Base-by-base conservation (phyloP, 371 early-diverging fungal species). In the Apophysomyces sp. region DNA sequence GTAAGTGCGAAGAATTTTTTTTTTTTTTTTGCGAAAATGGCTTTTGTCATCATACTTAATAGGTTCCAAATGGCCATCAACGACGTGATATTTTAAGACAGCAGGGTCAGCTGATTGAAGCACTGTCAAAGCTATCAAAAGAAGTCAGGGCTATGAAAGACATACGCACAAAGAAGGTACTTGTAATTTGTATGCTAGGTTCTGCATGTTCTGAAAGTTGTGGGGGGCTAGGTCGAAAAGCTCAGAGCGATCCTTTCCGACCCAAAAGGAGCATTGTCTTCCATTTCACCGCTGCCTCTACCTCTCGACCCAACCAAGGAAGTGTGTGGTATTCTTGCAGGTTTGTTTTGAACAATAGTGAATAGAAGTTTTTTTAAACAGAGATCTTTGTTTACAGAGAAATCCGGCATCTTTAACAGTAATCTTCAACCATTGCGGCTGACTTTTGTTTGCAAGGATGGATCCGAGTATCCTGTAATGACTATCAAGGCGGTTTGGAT, bases 351-450 rank as follows among this genome's bases (percentile, higher is more conserved):
- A 31, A 55, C 55, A 40, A 30, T 24, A 52, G 21, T 18, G n/a
- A 4, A 21, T 44, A 18, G 9, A 6, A 18, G 1, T 44, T 34
- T 13, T 34, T 13, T 34, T 11, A 11, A 13, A 44, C 18, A 15
- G 4, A 18, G 18, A 9, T 28, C 6, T 11, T 30, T 18, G 16
- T 1, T 24, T 21, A 21, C 63, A 80, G 96, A 94, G 30, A 88
- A 91, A 72, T 89, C 94, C 0, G 74, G 82, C 8, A 85, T 98
- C 18, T 98, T 98, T 68, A 97, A 98, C 64, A 93, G 94, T 69
- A 92, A 86, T 54, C 75, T 98, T 62, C 82, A 86, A 63, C 99
- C 98, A 1, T 72, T 99, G 40, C 77, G 87, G 15, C 67, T 98
- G 7, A 89, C 87, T 9, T 99, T 99, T 65, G 71, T 83, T 5